Base-by-base conservation (phyloP, 2,329 filamentous ascomycete genomes). In the Diaporthe vaccinii region DNA sequence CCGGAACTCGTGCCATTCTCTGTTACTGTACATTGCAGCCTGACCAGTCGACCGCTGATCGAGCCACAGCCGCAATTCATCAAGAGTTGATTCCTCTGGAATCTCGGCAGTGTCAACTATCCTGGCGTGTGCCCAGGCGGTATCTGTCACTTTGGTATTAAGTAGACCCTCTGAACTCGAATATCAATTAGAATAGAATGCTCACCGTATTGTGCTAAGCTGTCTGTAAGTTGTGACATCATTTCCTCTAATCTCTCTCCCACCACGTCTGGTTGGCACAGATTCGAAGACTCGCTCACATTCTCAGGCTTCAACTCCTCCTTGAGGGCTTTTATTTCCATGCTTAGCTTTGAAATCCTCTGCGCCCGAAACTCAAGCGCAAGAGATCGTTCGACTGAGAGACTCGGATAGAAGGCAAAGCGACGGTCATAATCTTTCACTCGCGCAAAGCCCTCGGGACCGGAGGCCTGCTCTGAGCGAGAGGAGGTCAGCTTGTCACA, bases 361-460 rank as follows among this genome's bases (percentile, higher is more conserved):
- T 67, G 22, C 2, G 71, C 58, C n/a, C 36, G 36, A 6, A 22
- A 49, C 2, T 67, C 59, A 4, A 73, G 58, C 3, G 55, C 36
- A 25, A 73, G 15, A 1, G 25, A 58, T 9, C 71, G 14, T 25
- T 73, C 71, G 14, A 57, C 39, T 1, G 71, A 49, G 36, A 67
- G 57, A 5, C 34, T n/a, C 4, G 71, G 59, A 28, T 67, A 65
- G 59, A 73, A 73, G 44, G 44, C 53, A 34, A 73, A 73, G 17
- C 71, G 71, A 5, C 17, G 59, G 22, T 73, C 71, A 8, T 73
- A 73, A 10, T 67, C 49, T 12, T 67, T 73, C 10, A 73, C 20
- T 25, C 49, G 71, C 1, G 71, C 71, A 41, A 73, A 25, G 14
- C 70, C 70, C 3, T 39, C 12, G 1, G 58, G 57, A 14, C 70